phyloP scores from a whole-genome alignment of 1,139 yeast species.

The Cylindricascospora bacillispora region DNA sequence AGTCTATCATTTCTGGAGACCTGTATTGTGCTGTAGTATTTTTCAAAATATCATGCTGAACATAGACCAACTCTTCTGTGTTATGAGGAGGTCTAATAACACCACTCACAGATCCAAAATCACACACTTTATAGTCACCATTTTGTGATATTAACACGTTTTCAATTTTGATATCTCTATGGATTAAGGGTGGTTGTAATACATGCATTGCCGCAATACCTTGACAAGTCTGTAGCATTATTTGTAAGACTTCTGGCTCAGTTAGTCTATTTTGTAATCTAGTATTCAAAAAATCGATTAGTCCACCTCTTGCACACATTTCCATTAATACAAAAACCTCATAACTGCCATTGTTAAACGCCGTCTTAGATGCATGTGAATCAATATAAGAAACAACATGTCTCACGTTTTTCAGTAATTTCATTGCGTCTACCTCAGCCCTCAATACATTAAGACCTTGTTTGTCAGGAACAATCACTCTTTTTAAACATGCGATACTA shows the following conservation, averaged over 20 bases:
- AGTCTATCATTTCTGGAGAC: conserved; percentile 71
- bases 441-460: conserved; percentile 50
- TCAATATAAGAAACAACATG: conserved; percentile 59
- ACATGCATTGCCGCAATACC: conserved; percentile 69
- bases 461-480: conserved; percentile 64
- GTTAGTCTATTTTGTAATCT: conserved; percentile 48
- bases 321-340: conserved; percentile 72
- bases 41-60: conserved; percentile 55
- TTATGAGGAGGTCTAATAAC: conserved; percentile 52
- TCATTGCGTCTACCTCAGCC: conserved; percentile 71
- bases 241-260: conserved; percentile 49
- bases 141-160: conserved; percentile 52
- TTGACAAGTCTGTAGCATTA: conserved; percentile 52
- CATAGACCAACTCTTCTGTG: conserved; percentile 44
- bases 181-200: conserved; percentile 42
- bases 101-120: conserved; percentile 62
- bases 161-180: conserved; percentile 68
- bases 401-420: conserved; percentile 40
- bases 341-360: conserved; percentile 35
- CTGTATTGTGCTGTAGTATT: conserved; percentile 78
- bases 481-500: conserved; percentile 48
- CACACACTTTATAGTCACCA: conserved; percentile 55
- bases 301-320: conserved; percentile 56
- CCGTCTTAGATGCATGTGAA: conserved; percentile 59
- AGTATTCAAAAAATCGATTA: conserved; percentile 62